phyloP scores from a whole-genome alignment of 2,329 filamentous ascomycete species.

The Fusarium secorum region DNA sequence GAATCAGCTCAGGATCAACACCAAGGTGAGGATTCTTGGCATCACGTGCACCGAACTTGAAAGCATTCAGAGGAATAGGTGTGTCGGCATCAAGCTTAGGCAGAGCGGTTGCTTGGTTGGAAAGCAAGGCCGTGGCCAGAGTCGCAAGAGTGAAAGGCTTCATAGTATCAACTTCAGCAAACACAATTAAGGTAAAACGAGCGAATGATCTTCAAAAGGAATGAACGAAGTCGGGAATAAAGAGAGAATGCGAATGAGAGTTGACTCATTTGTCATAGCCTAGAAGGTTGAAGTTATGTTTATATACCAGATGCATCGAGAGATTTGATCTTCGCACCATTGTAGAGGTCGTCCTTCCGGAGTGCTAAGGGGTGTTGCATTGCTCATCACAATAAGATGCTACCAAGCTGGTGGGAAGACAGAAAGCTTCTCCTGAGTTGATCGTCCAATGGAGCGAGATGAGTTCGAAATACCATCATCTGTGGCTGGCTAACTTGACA shows the following conservation, averaged over 20 bases:
- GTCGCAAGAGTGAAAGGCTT: slow-evolving; percentile 21
- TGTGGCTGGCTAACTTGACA: not conserved
- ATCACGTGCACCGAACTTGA: not conserved
- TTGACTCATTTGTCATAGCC: slow-evolving; percentile 21
- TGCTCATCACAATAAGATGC: not conserved
- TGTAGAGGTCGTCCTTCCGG: not conserved
- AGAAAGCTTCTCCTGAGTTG: not conserved
- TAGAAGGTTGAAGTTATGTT: not conserved
- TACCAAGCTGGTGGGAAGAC: not conserved
- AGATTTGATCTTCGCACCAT: not conserved
- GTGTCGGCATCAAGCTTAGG: slow-evolving; percentile 15
- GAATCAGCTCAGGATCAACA: slow-evolving; percentile 29
- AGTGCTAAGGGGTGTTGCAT: not conserved
- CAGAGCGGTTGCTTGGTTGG: slow-evolving; percentile 13
- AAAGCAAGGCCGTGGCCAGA: slow-evolving; percentile 15
- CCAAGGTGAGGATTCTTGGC: slow-evolving; percentile 20
- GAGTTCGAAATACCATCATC: slow-evolving; percentile 5
- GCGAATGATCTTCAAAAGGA: not conserved
- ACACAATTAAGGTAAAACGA: slow-evolving; percentile 1
- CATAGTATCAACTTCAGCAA: slow-evolving; percentile 6
- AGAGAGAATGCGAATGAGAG: slow-evolving; percentile 24
- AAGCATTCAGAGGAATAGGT: slow-evolving; percentile 25
- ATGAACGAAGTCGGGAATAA: not conserved
- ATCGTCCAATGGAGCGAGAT: slow-evolving; percentile 26
- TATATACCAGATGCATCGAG: slow-evolving; percentile 2